Base-by-base conservation (phyloP, 148 eudicot genomes). In the Rheum nobile region DNA sequence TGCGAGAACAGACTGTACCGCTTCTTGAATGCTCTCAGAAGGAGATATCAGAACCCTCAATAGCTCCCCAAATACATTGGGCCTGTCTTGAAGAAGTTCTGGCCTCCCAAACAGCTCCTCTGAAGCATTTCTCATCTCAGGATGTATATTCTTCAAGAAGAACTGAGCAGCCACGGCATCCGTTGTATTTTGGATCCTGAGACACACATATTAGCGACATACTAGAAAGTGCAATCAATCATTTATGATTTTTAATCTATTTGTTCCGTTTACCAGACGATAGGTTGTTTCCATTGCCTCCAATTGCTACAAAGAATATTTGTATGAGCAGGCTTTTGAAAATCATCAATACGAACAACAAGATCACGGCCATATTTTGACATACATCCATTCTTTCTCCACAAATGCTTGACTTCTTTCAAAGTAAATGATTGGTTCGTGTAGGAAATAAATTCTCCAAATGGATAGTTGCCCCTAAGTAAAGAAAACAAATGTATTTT, bases 91-190 rank as follows among this genome's bases (percentile, higher is more conserved):
- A 71, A 91, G 87, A 69, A 76, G 42, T 46, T 93, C 88, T 26
- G 92, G 89, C 59, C 65, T 82, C 35, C 95, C 96, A 85, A 89
- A 93, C 73, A 93, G 76, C 81, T 84, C 79, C 55, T 82, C 76
- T 38, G 98, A 96, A 14, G 88, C 85, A 67, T 71, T 84, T 63
- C 89, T 89, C 98, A 91, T 91, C 55, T 85, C 84, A 29, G 79
- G 65, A 72, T 89, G 86, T 38, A 89, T 77, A 76, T 86, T 93
- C 83, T 93, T 91, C 75, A 91, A 83, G 88, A 93, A 93, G 85
- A 93, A 93, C 80, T 93, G 98, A 79, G 97, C 86, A 52, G 88
- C 98, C 83, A 93, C 88, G 35, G 98, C 97, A 88, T 93, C 97
- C 39, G 97, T 93, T 13, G 98, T 86, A 76, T 89, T 91, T 72